These are phyloP conservation scores for Talaromyces wortmannii DNA, from an alignment of 495 filamentous ascomycete genomes.

Conservation along the genomic window DNA sequence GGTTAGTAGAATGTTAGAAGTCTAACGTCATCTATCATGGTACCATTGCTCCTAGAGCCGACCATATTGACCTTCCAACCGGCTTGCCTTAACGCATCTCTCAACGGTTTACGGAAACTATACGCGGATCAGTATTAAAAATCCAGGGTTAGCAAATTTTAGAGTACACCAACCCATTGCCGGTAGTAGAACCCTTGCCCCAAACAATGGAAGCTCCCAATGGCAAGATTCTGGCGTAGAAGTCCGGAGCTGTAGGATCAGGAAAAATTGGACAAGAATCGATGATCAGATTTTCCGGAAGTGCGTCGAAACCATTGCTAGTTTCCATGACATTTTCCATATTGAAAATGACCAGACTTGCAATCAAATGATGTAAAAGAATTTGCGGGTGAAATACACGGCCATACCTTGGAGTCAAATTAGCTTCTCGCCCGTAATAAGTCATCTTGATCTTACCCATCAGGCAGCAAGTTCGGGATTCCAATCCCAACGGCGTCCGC, in stretches of 20 bases:
- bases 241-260: not conserved
- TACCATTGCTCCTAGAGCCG: not conserved
- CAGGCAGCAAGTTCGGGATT: slow-evolving; percentile 1
- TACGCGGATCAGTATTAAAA: not conserved
- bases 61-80: not conserved
- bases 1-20: not conserved
- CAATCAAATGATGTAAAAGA: not conserved
- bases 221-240: not conserved
- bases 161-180: not conserved
- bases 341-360: slow-evolving; percentile 1
- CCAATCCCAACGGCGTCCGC: not conserved
- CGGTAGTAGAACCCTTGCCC: not conserved
- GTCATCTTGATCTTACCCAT: not conserved
- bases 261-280: not conserved
- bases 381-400: slow-evolving; percentile 1
- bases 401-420: not conserved
- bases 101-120: slow-evolving; percentile 32
- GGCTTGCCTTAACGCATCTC: slow-evolving; percentile 24
- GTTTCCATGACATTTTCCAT: slow-evolving; percentile 1
- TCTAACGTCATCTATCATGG: not conserved
- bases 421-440: not conserved
- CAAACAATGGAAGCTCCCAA: not conserved
- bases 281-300: not conserved
- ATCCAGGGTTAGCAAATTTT: not conserved
- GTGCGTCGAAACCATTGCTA: not conserved